These are phyloP conservation scores for Ascochyta pisi DNA, from an alignment of 2,329 filamentous ascomycete genomes.

Conservation along the genomic window DNA sequence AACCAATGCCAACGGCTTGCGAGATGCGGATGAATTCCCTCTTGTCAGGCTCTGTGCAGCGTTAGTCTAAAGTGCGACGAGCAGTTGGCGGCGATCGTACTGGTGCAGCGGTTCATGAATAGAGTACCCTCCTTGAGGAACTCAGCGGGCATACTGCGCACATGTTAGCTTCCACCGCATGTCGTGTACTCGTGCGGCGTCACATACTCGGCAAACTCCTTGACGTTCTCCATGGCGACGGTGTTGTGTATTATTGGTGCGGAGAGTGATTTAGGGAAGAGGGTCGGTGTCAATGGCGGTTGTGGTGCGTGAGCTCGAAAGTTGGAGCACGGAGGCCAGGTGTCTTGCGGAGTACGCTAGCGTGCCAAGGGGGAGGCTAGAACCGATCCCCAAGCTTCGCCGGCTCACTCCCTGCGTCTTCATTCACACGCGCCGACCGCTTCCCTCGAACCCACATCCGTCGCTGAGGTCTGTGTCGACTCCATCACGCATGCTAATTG, in stretches of 20 bases:
- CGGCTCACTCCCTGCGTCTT: conserved; percentile 22
- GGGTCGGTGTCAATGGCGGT: conserved; percentile 17
- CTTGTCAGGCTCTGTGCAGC: conserved; percentile 52
- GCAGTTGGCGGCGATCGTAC: conserved; percentile 18
- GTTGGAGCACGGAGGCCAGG: conserved; percentile 34
- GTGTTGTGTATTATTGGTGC: conserved; percentile 3
- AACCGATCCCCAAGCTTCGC: conserved; percentile 7
- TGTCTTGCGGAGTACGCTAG: conserved; percentile 33
- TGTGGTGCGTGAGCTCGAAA: conserved; percentile 25
- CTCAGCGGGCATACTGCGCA: conserved; percentile 47
- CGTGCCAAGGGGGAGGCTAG: conserved; percentile 15
- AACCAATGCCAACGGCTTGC: conserved; percentile 60
- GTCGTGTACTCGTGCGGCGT: background rate
- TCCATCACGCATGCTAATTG: background rate
- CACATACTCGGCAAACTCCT: conserved; percentile 69
- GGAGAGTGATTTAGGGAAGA: background rate
- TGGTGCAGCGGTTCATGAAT: conserved; percentile 59
- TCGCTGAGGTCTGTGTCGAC: conserved; percentile 1
- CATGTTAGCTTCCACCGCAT: conserved; percentile 26
- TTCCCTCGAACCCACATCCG: conserved; percentile 14
- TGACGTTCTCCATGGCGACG: conserved; percentile 70
- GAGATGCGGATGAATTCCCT: conserved; percentile 55
- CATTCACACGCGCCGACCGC: conserved; percentile 23
- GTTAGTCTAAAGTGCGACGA: conserved; percentile 26
- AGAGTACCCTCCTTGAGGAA: conserved; percentile 57